Percentiles rank a stretch among this genome's conserved stretches.
Evolutionary conservation across 352 stramenopile genomes (phyloP).

Genomic region (Thraustochytrium aureum): DNA sequence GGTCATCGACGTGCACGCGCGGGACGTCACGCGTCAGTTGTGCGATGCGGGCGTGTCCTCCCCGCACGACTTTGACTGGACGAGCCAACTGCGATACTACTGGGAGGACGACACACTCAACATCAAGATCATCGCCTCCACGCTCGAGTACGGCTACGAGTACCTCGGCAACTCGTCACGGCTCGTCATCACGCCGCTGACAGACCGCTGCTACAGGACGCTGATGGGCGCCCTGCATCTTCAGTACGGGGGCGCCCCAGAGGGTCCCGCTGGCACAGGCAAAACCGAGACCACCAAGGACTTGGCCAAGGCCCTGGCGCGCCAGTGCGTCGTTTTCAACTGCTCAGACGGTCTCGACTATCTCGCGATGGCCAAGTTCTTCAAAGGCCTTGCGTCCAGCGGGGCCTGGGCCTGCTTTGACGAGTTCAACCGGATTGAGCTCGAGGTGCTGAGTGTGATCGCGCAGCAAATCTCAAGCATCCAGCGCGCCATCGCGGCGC

Average conservation of each 20-base stretch:
- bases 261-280: slow-evolving; percentile 74
- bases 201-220: slow-evolving; percentile 97
- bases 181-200: slow-evolving; percentile 99
- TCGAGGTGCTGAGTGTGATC: slow-evolving; percentile 98
- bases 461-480: slow-evolving; percentile 99
- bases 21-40: slow-evolving; percentile 82
- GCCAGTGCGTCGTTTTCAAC: slow-evolving; percentile 99
- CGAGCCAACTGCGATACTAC: slow-evolving; percentile 99
- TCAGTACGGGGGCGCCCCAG: slow-evolving; percentile 85
- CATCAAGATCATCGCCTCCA: slow-evolving; percentile 49
- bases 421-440: slow-evolving; percentile 99
- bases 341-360: slow-evolving; percentile 99
- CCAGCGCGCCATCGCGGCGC: slow-evolving; percentile 84
- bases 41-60: slow-evolving; percentile 74
- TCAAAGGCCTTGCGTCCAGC: slow-evolving; percentile 98
- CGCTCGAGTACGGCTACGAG: slow-evolving; percentile 53
- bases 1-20: slow-evolving; percentile 99
- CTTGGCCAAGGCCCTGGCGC: slow-evolving; percentile 95
- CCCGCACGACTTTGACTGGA: slow-evolving; percentile 91
- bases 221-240: slow-evolving; percentile 93
- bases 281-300: slow-evolving; percentile 99
- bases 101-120: slow-evolving; percentile 70
- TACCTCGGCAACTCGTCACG: slow-evolving; percentile 99
- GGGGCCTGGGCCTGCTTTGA: slow-evolving; percentile 99
- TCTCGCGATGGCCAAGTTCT: slow-evolving; percentile 98